Percentiles rank a stretch among this genome's conserved stretches.
Evolutionary conservation across 495 filamentous ascomycete genomes (phyloP).

Genomic region (Penicillium silybi): DNA sequence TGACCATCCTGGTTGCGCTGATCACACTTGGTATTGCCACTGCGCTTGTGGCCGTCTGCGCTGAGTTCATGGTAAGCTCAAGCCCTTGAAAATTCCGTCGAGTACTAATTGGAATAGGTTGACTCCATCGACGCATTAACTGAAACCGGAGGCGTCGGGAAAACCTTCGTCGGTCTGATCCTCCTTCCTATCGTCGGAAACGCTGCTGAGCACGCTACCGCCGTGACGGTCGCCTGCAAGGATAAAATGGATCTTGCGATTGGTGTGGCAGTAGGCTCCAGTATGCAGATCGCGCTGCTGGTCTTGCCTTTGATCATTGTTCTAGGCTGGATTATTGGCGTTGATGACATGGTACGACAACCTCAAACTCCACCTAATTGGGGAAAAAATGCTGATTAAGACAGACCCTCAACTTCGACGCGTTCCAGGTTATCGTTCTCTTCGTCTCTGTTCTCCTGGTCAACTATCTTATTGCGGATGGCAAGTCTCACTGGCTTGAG

Average conservation of each 20-base stretch:
- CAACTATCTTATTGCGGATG: slow-evolving; percentile 73
- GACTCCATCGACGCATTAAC: slow-evolving; percentile 71
- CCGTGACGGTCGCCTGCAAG: slow-evolving; percentile 80
- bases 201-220: slow-evolving; percentile 82
- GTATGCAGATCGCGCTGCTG: slow-evolving; percentile 82
- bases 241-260: slow-evolving; percentile 90
- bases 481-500: slow-evolving; percentile 65
- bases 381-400: not conserved
- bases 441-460: slow-evolving; percentile 75
- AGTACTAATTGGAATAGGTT: slow-evolving; percentile 21
- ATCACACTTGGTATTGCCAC: slow-evolving; percentile 68
- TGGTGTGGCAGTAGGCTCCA: slow-evolving; percentile 78
- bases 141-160: slow-evolving; percentile 48
- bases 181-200: slow-evolving; percentile 88
- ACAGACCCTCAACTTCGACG: slow-evolving; percentile 74
- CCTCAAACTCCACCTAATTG: too few relatives aligned
- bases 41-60: slow-evolving; percentile 78
- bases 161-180: slow-evolving; percentile 80
- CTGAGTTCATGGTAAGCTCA: slow-evolving; percentile 69
- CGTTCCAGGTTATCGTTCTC: slow-evolving; percentile 74
- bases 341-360: slow-evolving; percentile 37
- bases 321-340: slow-evolving; percentile 72
- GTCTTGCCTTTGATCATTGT: slow-evolving; percentile 75
- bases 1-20: slow-evolving; percentile 65
- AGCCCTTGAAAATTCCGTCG: too few relatives aligned